Evolutionary conservation across 129 eudicot species (phyloP).

Genomic region (Pseudognaphalium luteoalbum): DNA sequence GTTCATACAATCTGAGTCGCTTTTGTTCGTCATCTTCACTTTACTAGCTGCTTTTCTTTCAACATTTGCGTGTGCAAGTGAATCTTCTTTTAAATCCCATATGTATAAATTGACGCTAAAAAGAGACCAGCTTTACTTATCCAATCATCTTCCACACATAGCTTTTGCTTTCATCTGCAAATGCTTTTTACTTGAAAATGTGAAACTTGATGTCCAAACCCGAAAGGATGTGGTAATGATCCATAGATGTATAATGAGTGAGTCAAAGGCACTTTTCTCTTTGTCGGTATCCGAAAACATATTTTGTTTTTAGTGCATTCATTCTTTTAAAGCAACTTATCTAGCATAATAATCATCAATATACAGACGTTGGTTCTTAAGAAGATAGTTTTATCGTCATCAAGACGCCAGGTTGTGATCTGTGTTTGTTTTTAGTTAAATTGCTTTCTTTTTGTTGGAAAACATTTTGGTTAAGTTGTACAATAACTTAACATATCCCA

Average conservation of each 20-base stretch:
- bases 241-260: conserved; percentile 8
- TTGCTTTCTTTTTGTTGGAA: background rate
- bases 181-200: conserved; percentile 34
- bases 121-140: conserved; percentile 32
- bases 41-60: conserved; percentile 27
- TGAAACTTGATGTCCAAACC: conserved; percentile 31
- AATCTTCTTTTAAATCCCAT: conserved; percentile 28
- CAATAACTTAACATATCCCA: background rate
- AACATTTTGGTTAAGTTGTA: background rate
- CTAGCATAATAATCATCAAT: background rate
- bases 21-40: conserved; percentile 31
- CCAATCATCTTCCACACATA: conserved; percentile 27
- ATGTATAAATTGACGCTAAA: conserved; percentile 22
- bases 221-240: conserved; percentile 21
- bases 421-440: background rate
- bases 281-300: conserved; percentile 24
- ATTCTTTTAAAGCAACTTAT: background rate
- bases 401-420: background rate
- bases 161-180: conserved; percentile 37
- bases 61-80: conserved; percentile 24
- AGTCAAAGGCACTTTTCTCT: conserved; percentile 30
- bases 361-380: background rate
- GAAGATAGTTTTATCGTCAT: background rate
- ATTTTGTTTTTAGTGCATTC: conserved; percentile 10
- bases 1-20: conserved; percentile 22